Evolutionary conservation across 2,329 filamentous ascomycete genomes (phyloP), one percentile per base, ranked within the genome.

Genomic region (Metarhizium rileyi): DNA sequence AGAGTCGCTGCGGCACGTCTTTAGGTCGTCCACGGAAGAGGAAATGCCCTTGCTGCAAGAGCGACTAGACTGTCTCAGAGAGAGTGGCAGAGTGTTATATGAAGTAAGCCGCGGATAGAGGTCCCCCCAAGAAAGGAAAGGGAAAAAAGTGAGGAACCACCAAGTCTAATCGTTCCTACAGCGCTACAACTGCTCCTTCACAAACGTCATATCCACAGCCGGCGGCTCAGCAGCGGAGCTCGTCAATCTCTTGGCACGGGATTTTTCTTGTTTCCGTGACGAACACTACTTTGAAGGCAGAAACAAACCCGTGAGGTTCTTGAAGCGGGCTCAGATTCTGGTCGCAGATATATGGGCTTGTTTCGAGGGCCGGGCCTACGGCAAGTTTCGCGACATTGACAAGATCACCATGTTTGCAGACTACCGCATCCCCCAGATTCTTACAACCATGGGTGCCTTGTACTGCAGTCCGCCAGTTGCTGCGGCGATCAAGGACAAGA

Each of bases 321-420:
- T 95, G 63, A 98, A 98, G 70, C 83, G 94, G 10, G 90, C 93
- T 2, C 93, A 98, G 67, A 98, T 98, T 52, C 78, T 97, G 20
- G 90, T 95, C 2, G 94, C 94, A 22, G 93, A 98, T 65, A 65
- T 97, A 1, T 98, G 94, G 94, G 94, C 93, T 5, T 94, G 90
- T 55, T 97, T 97, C 64, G 81, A 91, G 48, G 90, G 89, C 43
- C 74, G 84, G 56, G 75, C 78, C 25, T 90, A 84, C 60, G 94
- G 93, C 28, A 73, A 77, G 26, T 98, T 98, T 66, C 64, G 81
- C 50, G 93, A 98, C 63, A 95, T 98, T 59, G 86, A 93, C 69
- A 89, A 90, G 64, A 86, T 98, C 60, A 98, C 93, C 53, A 97
- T 97, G 84, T 98, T 98, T 72, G 90, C 93, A 62, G 93, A 98